phyloP scores from a whole-genome alignment of 108 stramenopile genomes.

The Nitzschia putrida region DNA sequence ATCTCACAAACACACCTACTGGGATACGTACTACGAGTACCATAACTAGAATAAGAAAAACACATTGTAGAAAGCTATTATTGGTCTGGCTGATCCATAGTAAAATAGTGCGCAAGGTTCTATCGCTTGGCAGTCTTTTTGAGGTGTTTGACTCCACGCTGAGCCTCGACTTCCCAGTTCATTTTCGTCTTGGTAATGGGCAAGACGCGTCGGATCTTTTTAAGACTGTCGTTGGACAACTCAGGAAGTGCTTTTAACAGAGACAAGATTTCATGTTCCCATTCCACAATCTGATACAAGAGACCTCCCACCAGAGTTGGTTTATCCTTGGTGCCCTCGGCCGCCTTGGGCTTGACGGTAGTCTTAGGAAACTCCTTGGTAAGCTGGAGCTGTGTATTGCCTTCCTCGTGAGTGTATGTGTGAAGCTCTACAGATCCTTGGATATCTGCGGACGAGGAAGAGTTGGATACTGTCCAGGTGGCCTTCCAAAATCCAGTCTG shows the following conservation, averaged over 20 bases:
- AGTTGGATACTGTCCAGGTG: slow-evolving; percentile 36
- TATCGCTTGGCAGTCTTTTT: slow-evolving; percentile 32
- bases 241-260: slow-evolving; percentile 55
- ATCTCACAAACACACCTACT: too few relatives aligned
- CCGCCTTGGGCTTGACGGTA: slow-evolving; percentile 29
- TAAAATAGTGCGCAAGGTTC: not conserved
- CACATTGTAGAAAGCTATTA: too few relatives aligned
- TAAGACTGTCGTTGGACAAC: slow-evolving; percentile 43
- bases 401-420: slow-evolving; percentile 57
- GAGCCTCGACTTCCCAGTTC: slow-evolving; percentile 82
- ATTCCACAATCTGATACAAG: slow-evolving; percentile 46
- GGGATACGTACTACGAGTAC: too few relatives aligned
- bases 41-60: too few relatives aligned
- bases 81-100: too few relatives aligned
- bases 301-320: slow-evolving; percentile 45
- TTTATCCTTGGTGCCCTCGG: slow-evolving; percentile 19
- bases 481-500: slow-evolving; percentile 56
- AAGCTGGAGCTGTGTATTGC: slow-evolving; percentile 59
- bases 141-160: slow-evolving; percentile 56
- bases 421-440: slow-evolving; percentile 40
- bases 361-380: slow-evolving; percentile 16
- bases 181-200: slow-evolving; percentile 84
- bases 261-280: slow-evolving; percentile 51
- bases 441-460: slow-evolving; percentile 9
- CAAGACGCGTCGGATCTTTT: slow-evolving; percentile 74